A percentile compares a stretch with the other conserved stretches of the same genome.
These are phyloP conservation scores for Salix koriyanagi DNA, from an alignment of 345 rosid genomes.

Conservation along the genomic window DNA sequence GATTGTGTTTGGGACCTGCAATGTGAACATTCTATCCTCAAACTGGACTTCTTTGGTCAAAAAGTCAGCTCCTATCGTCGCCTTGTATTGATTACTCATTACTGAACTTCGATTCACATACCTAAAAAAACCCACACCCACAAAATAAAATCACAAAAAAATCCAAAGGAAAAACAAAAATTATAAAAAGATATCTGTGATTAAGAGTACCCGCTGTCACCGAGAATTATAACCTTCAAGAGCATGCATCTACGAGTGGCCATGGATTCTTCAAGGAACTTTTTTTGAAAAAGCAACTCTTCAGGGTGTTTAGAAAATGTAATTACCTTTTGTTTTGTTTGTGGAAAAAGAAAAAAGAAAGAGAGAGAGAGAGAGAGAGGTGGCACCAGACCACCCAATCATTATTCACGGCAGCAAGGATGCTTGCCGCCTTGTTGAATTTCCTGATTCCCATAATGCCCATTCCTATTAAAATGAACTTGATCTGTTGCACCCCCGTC, in stretches of 20 bases:
- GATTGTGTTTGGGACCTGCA: constrained; percentile 50
- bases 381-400: background rate
- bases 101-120: constrained; percentile 83
- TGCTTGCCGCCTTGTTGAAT: background rate
- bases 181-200: constrained; percentile 7
- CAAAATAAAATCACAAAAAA: background rate
- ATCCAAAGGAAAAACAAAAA: background rate
- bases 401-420: background rate
- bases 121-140: constrained; percentile 35
- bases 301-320: background rate
- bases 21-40: constrained; percentile 83
- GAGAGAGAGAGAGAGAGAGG: background rate
- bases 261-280: constrained; percentile 28
- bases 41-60: constrained; percentile 85
- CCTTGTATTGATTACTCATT: constrained; percentile 66
- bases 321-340: background rate
- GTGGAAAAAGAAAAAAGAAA: too few species aligned
- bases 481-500: too few species aligned
- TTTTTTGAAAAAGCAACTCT: background rate
- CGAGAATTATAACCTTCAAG: constrained; percentile 77
- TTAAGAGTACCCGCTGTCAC: constrained; percentile 1
- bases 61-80: constrained; percentile 92
- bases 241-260: constrained; percentile 82
- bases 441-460: background rate
- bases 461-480: background rate